Base-by-base conservation (phyloP, 495 filamentous ascomycete species). In the Aspergillus bridgeri region DNA sequence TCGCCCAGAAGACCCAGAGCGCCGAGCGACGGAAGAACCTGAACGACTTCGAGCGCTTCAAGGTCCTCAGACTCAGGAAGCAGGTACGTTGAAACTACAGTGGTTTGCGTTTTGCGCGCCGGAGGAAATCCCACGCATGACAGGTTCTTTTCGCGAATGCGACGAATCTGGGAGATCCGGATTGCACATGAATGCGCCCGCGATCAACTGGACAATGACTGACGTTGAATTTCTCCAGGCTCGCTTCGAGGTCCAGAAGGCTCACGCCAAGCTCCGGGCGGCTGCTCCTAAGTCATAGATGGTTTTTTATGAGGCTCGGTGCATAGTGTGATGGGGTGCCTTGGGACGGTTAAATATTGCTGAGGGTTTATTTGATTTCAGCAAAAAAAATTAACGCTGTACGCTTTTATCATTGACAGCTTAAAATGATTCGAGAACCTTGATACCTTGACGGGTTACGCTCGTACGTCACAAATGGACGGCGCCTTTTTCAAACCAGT, bases 11-110 rank as follows among this genome's bases (percentile, higher is more conserved):
- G 81, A 84, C 88, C 71, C 83, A 84, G 62, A 82, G 86, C 76
- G 81, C 81, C 65, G 84, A 90, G 81, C 91, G 90, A 82, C 87
- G 95, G 81, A 87, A 85, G 78, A 86, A 86, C 66, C 82, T 99
- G 60, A 93, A 84, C 80, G 95, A 99, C 83, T 98, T 99, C 74
- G 95, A 99, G 84, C 87, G 94, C 70, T 99, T 98, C 90, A 97
- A 98, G 87, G 92, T 98, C 65, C 83, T 98, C 84, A 83, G 91
- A 74, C 81, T 97, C 79, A 91, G 88, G 86, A 98, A 98, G 87
- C 92, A 97, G 89, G 85, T 88, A 79, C 60, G 84, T 80, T 53
- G 61, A 18, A 3, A 42, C 19, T 44, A 25, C 21, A 42, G 8
- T 25, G 42, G 13, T 19, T 23, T 38, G 22, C 18, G 6, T 53